Percentiles rank a stretch among this genome's conserved stretches.
Evolutionary conservation across 345 rosid species (phyloP).

Genomic region (Eutrema heterophyllum): DNA sequence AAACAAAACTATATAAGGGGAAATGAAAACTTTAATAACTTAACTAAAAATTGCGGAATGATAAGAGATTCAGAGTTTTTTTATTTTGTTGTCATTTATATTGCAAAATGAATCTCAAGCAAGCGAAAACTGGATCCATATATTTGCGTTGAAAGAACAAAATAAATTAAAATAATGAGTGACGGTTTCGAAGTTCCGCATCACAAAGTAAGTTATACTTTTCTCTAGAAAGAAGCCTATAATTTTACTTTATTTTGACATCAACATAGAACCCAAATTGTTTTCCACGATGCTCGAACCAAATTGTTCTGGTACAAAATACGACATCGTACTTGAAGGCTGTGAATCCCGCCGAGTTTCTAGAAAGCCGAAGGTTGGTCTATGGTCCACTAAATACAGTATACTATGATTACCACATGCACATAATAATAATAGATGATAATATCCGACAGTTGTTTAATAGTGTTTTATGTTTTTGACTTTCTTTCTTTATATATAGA

Average conservation of each 20-base stretch:
- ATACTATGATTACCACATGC: too few relatives aligned
- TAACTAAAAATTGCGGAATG: not conserved
- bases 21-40: not conserved
- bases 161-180: not conserved
- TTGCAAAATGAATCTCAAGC: not conserved
- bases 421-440: too few relatives aligned
- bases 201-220: not conserved
- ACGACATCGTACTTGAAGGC: not conserved
- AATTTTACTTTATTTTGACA: too few relatives aligned
- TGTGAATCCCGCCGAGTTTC: too few relatives aligned
- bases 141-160: not conserved
- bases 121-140: not conserved
- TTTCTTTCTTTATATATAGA: too few relatives aligned
- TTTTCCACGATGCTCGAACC: too few relatives aligned
- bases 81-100: not conserved
- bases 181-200: conserved; percentile 9
- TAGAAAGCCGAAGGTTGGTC: too few relatives aligned
- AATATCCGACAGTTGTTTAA: too few relatives aligned
- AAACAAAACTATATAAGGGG: not conserved
- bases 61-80: not conserved
- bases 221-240: too few relatives aligned
- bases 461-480: too few relatives aligned
- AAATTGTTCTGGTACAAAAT: not conserved
- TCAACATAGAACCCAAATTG: too few relatives aligned
- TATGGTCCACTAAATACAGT: too few relatives aligned